Evolutionary conservation across 768 basidiomycete species (phyloP).

Genomic region (Leccinellum rugosiceps): DNA sequence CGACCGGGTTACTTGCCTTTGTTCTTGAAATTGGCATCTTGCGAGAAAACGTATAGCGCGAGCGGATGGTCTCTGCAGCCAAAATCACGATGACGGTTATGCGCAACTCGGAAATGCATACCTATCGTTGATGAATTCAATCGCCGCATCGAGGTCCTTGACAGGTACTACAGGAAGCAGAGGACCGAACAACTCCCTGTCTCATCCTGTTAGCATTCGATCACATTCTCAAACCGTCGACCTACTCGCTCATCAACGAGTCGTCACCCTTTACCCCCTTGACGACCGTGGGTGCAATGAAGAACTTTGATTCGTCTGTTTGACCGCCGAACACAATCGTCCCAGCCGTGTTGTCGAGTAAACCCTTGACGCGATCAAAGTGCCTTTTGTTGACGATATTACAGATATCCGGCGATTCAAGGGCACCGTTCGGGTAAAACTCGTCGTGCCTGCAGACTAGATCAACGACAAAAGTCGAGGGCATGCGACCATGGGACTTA

Average conservation of each 20-base stretch:
- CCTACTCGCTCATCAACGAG: conserved; percentile 74
- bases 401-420: conserved; percentile 41
- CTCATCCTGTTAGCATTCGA: background rate
- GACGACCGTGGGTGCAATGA: conserved; percentile 74
- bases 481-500: conserved; percentile 24
- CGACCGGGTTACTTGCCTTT: conserved; percentile 45
- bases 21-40: conserved; percentile 54
- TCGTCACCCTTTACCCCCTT: conserved; percentile 60
- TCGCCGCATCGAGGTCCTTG: conserved; percentile 64
- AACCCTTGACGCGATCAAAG: conserved; percentile 52
- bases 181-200: conserved; percentile 83
- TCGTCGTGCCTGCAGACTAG: conserved; percentile 20
- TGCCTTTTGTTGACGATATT: conserved; percentile 55
- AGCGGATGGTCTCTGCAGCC: conserved; percentile 64
- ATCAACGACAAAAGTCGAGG: background rate
- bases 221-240: conserved; percentile 6
- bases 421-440: conserved; percentile 44
- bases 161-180: conserved; percentile 74
- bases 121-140: conserved; percentile 64
- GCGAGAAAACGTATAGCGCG: conserved; percentile 73
- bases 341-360: conserved; percentile 69
- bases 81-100: background rate
- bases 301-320: conserved; percentile 52
- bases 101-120: conserved; percentile 24
- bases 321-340: conserved; percentile 62